Evolutionary conservation across 106 monocot species (phyloP), one percentile per base, ranked within the genome.

Genomic region (Gastrodia elata): DNA sequence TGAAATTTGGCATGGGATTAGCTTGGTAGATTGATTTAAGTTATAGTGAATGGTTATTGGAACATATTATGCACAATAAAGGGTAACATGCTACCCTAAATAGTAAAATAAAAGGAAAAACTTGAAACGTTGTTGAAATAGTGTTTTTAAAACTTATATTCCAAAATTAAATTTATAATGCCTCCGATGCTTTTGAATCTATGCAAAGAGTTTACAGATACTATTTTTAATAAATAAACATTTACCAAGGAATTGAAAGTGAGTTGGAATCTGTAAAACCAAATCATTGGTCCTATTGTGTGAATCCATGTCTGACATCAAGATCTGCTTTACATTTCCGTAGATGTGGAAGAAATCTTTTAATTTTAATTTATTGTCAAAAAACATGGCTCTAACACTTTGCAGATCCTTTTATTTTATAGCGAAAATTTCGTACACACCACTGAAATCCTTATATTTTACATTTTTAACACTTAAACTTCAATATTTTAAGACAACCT

Each of bases 291-390:
- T 52, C 52, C 52, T 52, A 6, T 52, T 22, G 52, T 46, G 13
- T 52, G 52, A 52, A 22, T 52, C 52, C 52, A 52, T n/a, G n/a
- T 44, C 52, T n/a, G 52, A 52, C 20, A 52, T 52, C 52, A 52
- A 24, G 52, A 22, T n/a, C 52, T 22, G 4, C 9, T 52, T n/a
- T 4, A 52, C 52, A 24, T 22, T 22, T 24, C n/a, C 9, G 22
- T 52, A 5, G 52, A 52, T 52, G 52, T 52, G 52, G 52, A 52
- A 22, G 7, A 44, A 44, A 44, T 5, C 52, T 52, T 52, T 48
- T 16, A 22, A n/a, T 22, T 52, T 52, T 52, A 22, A 5, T 52
- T 52, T 22, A 22, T 52, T 22, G 5, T 52, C n/a, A 46, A 16
- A 52, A 52, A 52, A 22, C 52, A n/a, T 4, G 52, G 20, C 22